Evolutionary conservation across 495 filamentous ascomycete genomes (phyloP), one percentile per base, ranked within the genome.

Genomic region (Glutinoglossum americanum): DNA sequence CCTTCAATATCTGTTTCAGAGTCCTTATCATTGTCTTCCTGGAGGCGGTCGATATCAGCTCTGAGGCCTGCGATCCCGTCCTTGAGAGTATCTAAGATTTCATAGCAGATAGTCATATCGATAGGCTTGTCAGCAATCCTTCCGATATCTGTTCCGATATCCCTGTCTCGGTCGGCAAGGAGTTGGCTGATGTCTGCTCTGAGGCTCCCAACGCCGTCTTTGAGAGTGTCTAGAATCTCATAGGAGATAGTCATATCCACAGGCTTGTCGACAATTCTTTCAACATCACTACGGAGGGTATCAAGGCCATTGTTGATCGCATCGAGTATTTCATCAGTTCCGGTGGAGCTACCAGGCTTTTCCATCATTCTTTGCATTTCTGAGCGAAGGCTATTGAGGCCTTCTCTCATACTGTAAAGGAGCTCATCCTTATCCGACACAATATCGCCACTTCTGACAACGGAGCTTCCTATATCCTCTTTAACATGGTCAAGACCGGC

Each of bases 221-320:
- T 92, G 54, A 96, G 74, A 1, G 86, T 83, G 56, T 94, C 86
- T 5, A 94, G 74, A 49, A 94, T 89, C 64, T 94, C 87, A 56
- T 88, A 82, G 57, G 80, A 86, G 26, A 82, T 81, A 19, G 85
- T 87, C 67, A 87, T 76, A 60, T 88, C 84, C 0, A 79, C 72
- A 6, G 87, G 85, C 71, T 87, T 88, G 61, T 89, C 79, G 25
- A 80, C 68, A 15, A 89, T 74, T 62, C 80, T 87, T 58, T 85
- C 80, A n/a, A 96, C 72, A 63, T 89, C 84, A 11, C 72, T 68
- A 10, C 81, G 78, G 33, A 96, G 76, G 3, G 77, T 75, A 51
- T 81, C 54, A 7, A 94, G 77, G 19, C 87, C 87, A 48, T 94
- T 86, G 55, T 88, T 82, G 57, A 96, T 71, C 5, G 83, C 83